phyloP scores from a whole-genome alignment of 129 eudicot genomes.

The Gnaphalium uliginosum region DNA sequence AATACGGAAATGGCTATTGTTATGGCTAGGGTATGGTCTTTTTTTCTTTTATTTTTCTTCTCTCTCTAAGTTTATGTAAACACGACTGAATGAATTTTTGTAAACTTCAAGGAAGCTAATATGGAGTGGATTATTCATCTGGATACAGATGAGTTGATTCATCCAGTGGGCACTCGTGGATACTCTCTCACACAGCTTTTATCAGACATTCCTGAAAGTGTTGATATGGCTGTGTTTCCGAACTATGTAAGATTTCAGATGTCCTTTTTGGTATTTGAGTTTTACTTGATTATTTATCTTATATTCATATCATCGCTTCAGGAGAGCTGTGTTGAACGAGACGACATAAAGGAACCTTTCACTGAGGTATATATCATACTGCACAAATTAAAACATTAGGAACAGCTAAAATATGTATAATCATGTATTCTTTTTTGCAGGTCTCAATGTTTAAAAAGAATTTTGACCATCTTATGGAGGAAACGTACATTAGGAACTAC shows the following conservation, averaged over 20 bases:
- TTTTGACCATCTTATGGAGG: conserved; percentile 63
- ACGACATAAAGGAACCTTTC: conserved; percentile 69
- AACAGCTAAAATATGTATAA: background rate
- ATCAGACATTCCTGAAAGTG: conserved; percentile 68
- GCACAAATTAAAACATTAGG: background rate
- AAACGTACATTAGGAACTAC: conserved; percentile 56
- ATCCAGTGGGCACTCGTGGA: conserved; percentile 86
- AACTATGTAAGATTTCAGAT: conserved; percentile 62
- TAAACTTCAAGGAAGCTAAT: conserved; percentile 54
- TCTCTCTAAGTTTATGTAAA: background rate
- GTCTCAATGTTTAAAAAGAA: conserved; percentile 80
- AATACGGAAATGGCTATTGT: conserved; percentile 95
- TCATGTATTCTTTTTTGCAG: conserved; percentile 23
- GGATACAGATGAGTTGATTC: conserved; percentile 85
- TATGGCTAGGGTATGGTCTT: conserved; percentile 74
- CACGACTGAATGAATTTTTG: conserved; percentile 12
- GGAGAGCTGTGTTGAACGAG: conserved; percentile 86
- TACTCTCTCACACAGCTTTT: conserved; percentile 76
- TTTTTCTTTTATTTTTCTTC: background rate
- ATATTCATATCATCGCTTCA: conserved; percentile 26
- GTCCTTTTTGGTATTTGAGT: background rate
- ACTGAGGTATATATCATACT: conserved; percentile 44
- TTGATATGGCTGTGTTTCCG: conserved; percentile 86
- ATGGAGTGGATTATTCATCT: conserved; percentile 96
- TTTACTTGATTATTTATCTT: background rate